phyloP scores from a whole-genome alignment of 2,329 filamentous ascomycete species.

The Aaosphaeria pasadenensis region DNA sequence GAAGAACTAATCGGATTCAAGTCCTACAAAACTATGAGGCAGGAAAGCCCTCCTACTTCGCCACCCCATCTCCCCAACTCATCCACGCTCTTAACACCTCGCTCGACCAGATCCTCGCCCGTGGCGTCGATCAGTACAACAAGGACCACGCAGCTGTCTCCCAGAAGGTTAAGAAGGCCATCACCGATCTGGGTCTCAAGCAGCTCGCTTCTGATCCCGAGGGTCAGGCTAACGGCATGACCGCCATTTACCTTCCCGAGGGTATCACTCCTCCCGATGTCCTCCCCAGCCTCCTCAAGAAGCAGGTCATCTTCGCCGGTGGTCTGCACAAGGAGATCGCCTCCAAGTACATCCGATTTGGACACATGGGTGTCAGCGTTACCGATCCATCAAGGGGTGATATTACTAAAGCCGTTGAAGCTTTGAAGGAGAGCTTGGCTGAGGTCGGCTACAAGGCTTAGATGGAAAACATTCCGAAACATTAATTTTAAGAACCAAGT shows the following conservation, averaged over 20 bases:
- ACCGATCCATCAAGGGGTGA: conserved; percentile 76
- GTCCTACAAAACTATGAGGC: conserved; percentile 99
- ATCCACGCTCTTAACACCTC: conserved; percentile 89
- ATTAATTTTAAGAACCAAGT: too few relatives aligned
- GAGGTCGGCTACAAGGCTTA: conserved; percentile 65
- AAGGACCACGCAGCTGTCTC: conserved; percentile 75
- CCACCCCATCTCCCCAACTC: conserved; percentile 91
- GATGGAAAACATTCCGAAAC: neutral
- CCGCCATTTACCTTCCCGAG: conserved; percentile 91
- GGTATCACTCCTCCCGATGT: conserved; percentile 76
- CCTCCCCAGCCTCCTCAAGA: conserved; percentile 78
- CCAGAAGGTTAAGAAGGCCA: conserved; percentile 79
- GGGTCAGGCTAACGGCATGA: conserved; percentile 97
- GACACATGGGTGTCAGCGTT: conserved; percentile 96
- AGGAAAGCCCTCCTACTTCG: conserved; percentile 96
- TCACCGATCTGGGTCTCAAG: conserved; percentile 78
- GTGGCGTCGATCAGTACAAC: conserved; percentile 78
- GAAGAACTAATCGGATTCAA: conserved; percentile 32
- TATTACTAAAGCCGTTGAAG: conserved; percentile 78
- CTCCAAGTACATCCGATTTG: conserved; percentile 89
- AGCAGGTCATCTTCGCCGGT: conserved; percentile 89
- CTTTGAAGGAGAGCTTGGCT: conserved; percentile 68
- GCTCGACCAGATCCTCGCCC: conserved; percentile 79
- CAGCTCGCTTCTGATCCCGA: conserved; percentile 82
- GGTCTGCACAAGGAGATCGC: conserved; percentile 96